A percentile compares a stretch with the other conserved stretches of the same genome.
phyloP scores from a whole-genome alignment of 179 eudicot species.

The Camellia oleifera region DNA sequence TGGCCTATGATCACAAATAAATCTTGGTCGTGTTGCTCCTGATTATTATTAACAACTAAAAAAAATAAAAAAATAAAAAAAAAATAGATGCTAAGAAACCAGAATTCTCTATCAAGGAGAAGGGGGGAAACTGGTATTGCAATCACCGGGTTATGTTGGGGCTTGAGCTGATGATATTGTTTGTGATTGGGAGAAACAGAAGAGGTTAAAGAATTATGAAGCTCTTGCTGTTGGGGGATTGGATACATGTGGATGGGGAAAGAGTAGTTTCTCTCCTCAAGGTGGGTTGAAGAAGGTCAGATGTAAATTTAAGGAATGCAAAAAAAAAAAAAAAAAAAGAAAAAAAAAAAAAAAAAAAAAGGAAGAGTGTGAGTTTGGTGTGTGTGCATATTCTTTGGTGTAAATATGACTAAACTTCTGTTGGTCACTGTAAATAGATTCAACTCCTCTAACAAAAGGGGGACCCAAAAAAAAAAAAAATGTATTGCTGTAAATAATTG shows the following conservation, averaged over 20 bases:
- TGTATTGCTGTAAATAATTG: too few species aligned
- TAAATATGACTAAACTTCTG: not conserved
- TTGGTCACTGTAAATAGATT: too few species aligned
- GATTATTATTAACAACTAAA: not conserved
- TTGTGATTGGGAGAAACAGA: not conserved
- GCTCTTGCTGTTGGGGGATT: not conserved
- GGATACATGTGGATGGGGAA: not conserved
- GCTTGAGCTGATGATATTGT: not conserved
- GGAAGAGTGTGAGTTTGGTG: not conserved
- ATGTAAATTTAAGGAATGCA: not conserved
- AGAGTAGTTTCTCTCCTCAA: not conserved
- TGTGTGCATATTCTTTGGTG: not conserved
- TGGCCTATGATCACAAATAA: not conserved
- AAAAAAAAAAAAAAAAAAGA: not conserved
- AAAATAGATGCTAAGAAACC: not conserved
- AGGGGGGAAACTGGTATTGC: not conserved
- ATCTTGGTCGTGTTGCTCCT: not conserved
- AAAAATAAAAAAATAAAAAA: not conserved
- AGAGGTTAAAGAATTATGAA: not conserved
- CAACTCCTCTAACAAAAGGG: too few species aligned
- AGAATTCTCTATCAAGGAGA: not conserved
- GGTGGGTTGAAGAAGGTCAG: not conserved
- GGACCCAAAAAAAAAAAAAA: too few species aligned
- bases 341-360: not conserved
- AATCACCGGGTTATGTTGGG: too few species aligned